Base-by-base conservation (phyloP, 352 stramenopile species). In the Aphanomyces euteiches region DNA sequence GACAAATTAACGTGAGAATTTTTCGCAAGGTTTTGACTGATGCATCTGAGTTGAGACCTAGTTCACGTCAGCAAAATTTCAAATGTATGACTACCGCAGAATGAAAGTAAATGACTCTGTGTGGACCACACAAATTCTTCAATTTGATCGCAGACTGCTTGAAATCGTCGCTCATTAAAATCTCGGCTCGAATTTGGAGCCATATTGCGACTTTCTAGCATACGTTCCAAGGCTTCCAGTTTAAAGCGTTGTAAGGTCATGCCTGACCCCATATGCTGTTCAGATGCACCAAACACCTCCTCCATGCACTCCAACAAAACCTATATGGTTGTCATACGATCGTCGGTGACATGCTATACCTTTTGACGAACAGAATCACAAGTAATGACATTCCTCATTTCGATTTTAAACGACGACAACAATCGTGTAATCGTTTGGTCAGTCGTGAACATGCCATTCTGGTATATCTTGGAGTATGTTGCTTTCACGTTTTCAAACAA, bases 241-340 rank as follows among this genome's bases (percentile, higher is more conserved):
- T 64, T 64, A 38, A 64, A 64, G 3, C 56, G 56, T 10, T 41
- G 21, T 3, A 64, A 38, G 4, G n/a, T 64, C 56, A 64, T 64
- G 34, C 37, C 21, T 15, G 8, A 12, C 56, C 21, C 21, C 5
- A 15, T 15, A 4, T 17, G 7, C 8, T 12, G 12, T 38, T 39
- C 56, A 4, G 19, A 41, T 38, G 56, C 41, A 15, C 56, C 56
- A 13, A 15, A 39, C 0, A 45, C 17, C 28, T 64, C 56, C 21
- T 64, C 56, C 56, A 64, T 45, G 28, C 21, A 41, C 4, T 5
- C 56, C 10, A 39, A 21, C 4, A 64, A 19, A 34, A 64, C 56
- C 56, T 64, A 41, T 34, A 13, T 7, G 21, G 36, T 10, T 19
- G 15, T 58, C 8, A 58, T 7, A 36, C 45, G 45, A 36, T 19